Conservation (phyloP, 768 basidiomycete species). For the Pisolithus microcarpus region DNA sequence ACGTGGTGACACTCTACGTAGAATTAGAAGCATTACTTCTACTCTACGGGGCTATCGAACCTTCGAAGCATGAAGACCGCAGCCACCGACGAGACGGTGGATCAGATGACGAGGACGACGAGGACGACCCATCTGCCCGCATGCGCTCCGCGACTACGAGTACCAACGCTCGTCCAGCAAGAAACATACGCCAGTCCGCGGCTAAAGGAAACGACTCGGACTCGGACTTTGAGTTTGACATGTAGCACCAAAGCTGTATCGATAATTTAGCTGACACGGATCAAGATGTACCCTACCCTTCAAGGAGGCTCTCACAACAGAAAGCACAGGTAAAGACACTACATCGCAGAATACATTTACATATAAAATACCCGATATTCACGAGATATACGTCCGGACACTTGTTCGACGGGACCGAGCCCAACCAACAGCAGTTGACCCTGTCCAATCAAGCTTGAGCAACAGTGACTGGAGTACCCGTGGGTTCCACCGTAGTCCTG, state of each 20-base stretch:
- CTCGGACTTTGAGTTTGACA: constrained; percentile 70
- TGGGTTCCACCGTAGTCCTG: constrained; percentile 11
- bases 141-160: constrained; percentile 52
- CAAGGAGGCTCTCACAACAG: constrained; percentile 3
- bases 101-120: constrained; percentile 44
- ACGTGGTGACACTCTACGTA: constrained; percentile 21
- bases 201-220: constrained; percentile 66
- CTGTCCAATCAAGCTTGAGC: background rate
- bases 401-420: background rate
- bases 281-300: background rate
- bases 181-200: constrained; percentile 45
- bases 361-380: background rate
- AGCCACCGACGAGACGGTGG: constrained; percentile 31
- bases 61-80: constrained; percentile 35
- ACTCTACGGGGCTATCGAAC: constrained; percentile 57
- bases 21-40: constrained; percentile 69
- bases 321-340: background rate
- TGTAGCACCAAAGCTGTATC: constrained; percentile 29
- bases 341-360: background rate
- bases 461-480: background rate
- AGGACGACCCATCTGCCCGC: constrained; percentile 43
- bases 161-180: constrained; percentile 43
- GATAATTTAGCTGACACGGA: background rate
- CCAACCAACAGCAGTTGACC: background rate
- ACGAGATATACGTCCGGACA: background rate